Base-by-base conservation (phyloP, 116 monocot genomes). In the Dioscorea cayenensis region DNA sequence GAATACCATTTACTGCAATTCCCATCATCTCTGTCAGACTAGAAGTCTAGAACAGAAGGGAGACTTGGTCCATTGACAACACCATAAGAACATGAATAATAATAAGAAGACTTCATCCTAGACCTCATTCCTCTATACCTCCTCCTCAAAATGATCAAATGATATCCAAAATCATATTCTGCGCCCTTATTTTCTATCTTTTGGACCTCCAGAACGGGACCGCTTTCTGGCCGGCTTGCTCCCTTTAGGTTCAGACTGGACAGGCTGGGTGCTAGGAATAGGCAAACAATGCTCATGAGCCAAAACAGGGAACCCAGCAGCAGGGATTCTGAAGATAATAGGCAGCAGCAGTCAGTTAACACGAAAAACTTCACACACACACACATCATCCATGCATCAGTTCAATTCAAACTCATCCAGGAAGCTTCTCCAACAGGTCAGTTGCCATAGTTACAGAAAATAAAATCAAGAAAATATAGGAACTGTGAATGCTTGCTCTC, bases 261-360 rank as follows among this genome's bases (percentile, higher is more conserved):
- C 65, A 86, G 74, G 72, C 67, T 32, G 67, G 84, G 84, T 18
- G 65, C 49, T 27, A 88, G 88, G 88, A 86, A 88, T 51, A 89
- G 84, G 88, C 65, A 88, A 61, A 77, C 75, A 84, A 85, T 79
- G 86, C 84, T 90, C 77, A 88, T 66, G 70, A 96, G 79, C 92
- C 92, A 96, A 80, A 85, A 85, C 92, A 96, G 92, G 90, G 96
- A 96, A 96, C 92, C 96, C 96, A 96, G 37, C 96, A 88, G 96
- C 96, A 87, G 96, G 96, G 96, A 88, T 96, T 96, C 95, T 91
- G 86, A 60, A 55, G 73, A 75, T 51, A 28, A 55, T 17, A 75
- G n/a, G 14, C n/a, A 28, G 28, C n/a, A 28, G 28, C 22, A 69
- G 55, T 25, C 28, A 52, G 17, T 22, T 18, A 52, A 25, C 9